A percentile compares a stretch with the other conserved stretches of the same genome.
phyloP scores from a whole-genome alignment of 2,329 filamentous ascomycete genomes.

The Proliferodiscus dingleyae region DNA sequence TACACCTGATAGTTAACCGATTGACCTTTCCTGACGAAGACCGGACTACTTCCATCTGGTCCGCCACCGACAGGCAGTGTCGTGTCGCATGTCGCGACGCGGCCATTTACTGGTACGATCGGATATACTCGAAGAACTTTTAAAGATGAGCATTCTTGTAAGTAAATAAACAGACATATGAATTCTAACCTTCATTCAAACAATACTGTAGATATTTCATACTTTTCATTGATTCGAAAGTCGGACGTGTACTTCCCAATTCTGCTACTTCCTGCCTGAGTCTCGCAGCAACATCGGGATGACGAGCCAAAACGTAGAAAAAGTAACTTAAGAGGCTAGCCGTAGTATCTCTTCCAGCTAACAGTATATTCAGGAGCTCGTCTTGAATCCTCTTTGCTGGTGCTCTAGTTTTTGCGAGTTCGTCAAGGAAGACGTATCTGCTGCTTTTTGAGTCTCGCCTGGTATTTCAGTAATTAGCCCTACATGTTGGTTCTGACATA shows the following conservation, averaged over 20 bases:
- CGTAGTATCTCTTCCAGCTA: slow-evolving; percentile 41
- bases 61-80: slow-evolving; percentile 29
- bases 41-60: slow-evolving; percentile 23
- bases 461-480: no score
- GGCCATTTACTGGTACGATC: slow-evolving; percentile 29
- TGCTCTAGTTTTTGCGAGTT: slow-evolving; percentile 41
- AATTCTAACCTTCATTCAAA: slow-evolving; percentile 49
- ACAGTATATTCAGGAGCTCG: slow-evolving; percentile 33
- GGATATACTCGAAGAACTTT: slow-evolving; percentile 34
- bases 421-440: slow-evolving; percentile 47
- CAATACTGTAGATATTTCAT: slow-evolving; percentile 53
- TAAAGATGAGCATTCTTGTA: not conserved
- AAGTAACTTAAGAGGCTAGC: slow-evolving; percentile 34
- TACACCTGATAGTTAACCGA: slow-evolving; percentile 11
- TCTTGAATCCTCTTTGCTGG: slow-evolving; percentile 37
- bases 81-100: slow-evolving; percentile 21
- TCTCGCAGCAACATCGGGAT: slow-evolving; percentile 31
- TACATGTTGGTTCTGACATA: no score
- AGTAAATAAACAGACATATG: not conserved
- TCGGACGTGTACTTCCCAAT: slow-evolving; percentile 35
- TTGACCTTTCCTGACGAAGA: slow-evolving; percentile 22
- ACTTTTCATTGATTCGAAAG: slow-evolving; percentile 44
- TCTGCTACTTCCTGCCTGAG: slow-evolving; percentile 30
- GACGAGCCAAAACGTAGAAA: slow-evolving; percentile 27
- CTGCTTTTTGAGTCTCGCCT: no score